These are phyloP conservation scores for Ajuga chamaepitys DNA, from an alignment of 257 asterid species.

Conservation along the genomic window DNA sequence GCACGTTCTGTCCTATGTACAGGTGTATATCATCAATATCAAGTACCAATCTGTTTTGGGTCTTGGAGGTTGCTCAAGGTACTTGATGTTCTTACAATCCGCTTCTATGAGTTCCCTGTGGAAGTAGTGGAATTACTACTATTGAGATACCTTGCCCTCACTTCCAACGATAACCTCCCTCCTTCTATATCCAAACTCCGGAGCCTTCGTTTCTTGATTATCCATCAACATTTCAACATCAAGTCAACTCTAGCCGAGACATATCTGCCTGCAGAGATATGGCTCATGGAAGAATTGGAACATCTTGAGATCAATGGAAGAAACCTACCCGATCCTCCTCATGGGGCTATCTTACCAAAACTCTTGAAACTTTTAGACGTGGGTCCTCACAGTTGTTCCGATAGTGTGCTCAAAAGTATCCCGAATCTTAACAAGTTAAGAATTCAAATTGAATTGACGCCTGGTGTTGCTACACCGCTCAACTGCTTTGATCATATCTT, in stretches of 20 bases:
- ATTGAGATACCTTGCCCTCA: slow-evolving; percentile 2
- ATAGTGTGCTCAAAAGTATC: background rate
- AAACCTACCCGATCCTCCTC: background rate
- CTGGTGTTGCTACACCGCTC: too few relatives aligned
- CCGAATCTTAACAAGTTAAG: background rate
- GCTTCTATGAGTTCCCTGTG: background rate
- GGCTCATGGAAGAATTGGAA: too few relatives aligned
- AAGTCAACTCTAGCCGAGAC: background rate
- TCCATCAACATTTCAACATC: background rate
- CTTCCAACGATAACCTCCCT: too few relatives aligned
- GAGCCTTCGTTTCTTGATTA: background rate
- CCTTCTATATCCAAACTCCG: background rate
- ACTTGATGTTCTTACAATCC: too few relatives aligned
- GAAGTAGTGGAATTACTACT: background rate
- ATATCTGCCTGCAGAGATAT: background rate
- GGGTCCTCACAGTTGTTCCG: background rate
- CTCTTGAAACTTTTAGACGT: background rate
- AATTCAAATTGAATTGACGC: too few relatives aligned
- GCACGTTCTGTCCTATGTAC: too few relatives aligned
- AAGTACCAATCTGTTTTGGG: too few relatives aligned
- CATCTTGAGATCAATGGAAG: background rate
- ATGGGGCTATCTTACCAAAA: background rate
- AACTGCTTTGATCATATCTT: too few relatives aligned
- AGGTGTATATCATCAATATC: too few relatives aligned
- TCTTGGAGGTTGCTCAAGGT: too few relatives aligned